Base-by-base conservation (phyloP, 2,329 filamentous ascomycete genomes). In the Nemania bipapillata region DNA sequence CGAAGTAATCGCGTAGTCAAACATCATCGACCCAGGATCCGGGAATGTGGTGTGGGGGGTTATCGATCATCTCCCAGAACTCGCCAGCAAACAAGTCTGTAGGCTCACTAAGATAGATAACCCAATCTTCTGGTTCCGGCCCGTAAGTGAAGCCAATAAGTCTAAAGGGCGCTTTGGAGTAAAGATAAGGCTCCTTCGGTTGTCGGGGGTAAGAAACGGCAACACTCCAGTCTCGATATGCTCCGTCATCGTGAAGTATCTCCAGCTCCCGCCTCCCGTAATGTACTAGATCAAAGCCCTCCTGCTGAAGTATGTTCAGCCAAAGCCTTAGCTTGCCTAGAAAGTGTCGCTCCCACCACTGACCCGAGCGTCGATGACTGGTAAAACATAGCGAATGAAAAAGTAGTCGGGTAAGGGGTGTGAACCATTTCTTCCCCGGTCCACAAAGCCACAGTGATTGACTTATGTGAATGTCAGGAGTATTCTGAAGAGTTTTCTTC, bases 261-360 rank as follows among this genome's bases (percentile, higher is more conserved):
- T 32, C 57, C 6, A 60, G 42, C 40, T 50, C 42, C 20, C 40
- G 26, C n/a, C n/a, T 8, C 6, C 57, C 57, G 32, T 32, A 50
- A 4, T 28, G 4, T 3, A 26, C 26, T 12, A 60, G 22, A 37
- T 60, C 57, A 26, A 50, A 6, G 6, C 57, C 57, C 20, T 49
- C 35, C 30, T 50, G 2, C 20, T 60, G 32, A 3, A 49, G 42
- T 4, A 42, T 49, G 9, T 40, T 24, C 26, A 60, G 30, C 57
- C 57, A 60, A 7, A 22, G 9, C 24, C 42, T 32, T 22, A 35
- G 4, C 32, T 2, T 5, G n/a, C 40, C 57, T 0, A 28, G 12
- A 20, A 60, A 60, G 26, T 60, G 35, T 17, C 30, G 4, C 20
- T 50, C 57, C 57, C 57, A 60, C 57, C 57, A 60, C 26, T 49